Percentiles rank a stretch among this genome's conserved stretches.
These are phyloP conservation scores for Haplosporangium sp. DNA, from an alignment of 371 early-diverging fungal species.

Conservation along the genomic window DNA sequence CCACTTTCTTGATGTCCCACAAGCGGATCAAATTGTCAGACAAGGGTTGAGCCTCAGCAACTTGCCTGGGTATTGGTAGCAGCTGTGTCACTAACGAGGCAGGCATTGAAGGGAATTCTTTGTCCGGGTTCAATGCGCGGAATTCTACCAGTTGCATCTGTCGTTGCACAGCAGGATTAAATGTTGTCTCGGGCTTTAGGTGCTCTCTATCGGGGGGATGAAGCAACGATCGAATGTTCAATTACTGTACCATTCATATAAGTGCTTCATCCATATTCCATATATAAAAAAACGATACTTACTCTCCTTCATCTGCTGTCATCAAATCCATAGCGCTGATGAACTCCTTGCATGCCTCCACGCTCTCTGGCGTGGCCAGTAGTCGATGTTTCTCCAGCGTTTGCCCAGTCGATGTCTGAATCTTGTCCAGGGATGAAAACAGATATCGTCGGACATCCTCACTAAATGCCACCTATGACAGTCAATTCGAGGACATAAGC, in stretches of 20 bases:
- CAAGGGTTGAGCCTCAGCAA: conserved; percentile 52
- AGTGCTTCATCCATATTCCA: neutral
- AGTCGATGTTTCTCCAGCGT: conserved; percentile 58
- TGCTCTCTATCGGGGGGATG: conserved; percentile 36
- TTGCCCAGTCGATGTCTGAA: conserved; percentile 57
- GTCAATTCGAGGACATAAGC: neutral
- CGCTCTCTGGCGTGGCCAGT: conserved; percentile 63
- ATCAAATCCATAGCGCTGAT: conserved; percentile 66
- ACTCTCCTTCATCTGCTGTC: conserved; percentile 58
- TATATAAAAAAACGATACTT: conserved; percentile 5
- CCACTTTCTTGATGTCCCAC: conserved; percentile 62
- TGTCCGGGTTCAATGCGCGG: conserved; percentile 65
- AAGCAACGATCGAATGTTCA: neutral
- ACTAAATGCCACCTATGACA: conserved; percentile 71
- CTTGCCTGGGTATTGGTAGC: conserved; percentile 54
- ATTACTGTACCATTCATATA: neutral
- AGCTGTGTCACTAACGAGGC: conserved; percentile 58
- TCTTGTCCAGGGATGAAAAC: conserved; percentile 64
- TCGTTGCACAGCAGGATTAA: conserved; percentile 71
- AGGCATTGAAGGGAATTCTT: conserved; percentile 67
- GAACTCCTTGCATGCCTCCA: conserved; percentile 63
- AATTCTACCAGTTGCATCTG: conserved; percentile 65
- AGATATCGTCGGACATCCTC: conserved; percentile 72
- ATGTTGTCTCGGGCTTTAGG: conserved; percentile 60
- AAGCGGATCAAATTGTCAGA: conserved; percentile 57